A percentile compares a stretch with the other conserved stretches of the same genome.
Conservation (phyloP, 176 grass and related monocot genomes). For the Thinopyrum elongatum region DNA sequence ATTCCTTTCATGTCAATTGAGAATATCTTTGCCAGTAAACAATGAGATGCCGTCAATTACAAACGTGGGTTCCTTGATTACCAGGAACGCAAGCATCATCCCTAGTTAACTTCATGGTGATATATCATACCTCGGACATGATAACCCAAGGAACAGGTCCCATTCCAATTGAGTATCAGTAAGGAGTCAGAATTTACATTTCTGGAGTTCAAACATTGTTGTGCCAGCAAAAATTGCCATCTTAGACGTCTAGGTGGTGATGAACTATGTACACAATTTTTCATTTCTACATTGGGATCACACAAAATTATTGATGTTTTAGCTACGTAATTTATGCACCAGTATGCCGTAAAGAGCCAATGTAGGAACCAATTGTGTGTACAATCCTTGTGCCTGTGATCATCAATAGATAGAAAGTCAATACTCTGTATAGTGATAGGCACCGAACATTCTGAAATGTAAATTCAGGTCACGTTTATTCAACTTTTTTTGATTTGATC, state of each 20-base stretch:
- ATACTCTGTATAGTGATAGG: not conserved
- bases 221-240: not conserved
- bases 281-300: not conserved
- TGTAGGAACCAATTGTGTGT: constrained; percentile 37
- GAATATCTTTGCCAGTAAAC: constrained; percentile 62
- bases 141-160: constrained; percentile 85
- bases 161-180: constrained; percentile 70
- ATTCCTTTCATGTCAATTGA: constrained; percentile 79
- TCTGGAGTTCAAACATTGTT: not conserved
- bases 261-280: not conserved
- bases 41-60: not conserved
- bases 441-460: not conserved
- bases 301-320: not conserved
- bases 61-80: not conserved
- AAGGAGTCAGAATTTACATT: constrained; percentile 6
- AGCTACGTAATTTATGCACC: constrained; percentile 23
- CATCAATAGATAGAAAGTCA: constrained; percentile 9
- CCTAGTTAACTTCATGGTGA: not conserved
- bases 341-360: constrained; percentile 73
- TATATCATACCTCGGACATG: constrained; percentile 72
- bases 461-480: not conserved
- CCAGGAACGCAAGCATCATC: not conserved
- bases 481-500: not conserved
- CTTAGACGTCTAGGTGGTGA: not conserved
- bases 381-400: constrained; percentile 53